A percentile compares a stretch with the other conserved stretches of the same genome.
phyloP scores from a whole-genome alignment of 768 basidiomycete species.

The Sarcomyxa edulis region DNA sequence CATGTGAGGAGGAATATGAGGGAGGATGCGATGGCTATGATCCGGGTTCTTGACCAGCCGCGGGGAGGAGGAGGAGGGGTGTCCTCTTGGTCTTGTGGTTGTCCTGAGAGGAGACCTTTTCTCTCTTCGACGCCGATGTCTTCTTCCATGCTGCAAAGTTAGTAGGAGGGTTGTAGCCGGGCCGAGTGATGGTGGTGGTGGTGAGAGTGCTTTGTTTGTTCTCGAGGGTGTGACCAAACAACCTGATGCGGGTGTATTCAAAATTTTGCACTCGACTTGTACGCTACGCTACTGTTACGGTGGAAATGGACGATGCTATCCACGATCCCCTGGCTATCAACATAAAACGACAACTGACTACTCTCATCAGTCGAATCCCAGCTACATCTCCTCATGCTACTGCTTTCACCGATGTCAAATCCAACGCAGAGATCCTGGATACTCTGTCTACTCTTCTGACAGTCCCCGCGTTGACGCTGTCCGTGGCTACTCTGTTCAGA shows the following conservation, averaged over 20 bases:
- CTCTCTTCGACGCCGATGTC: constrained; percentile 31
- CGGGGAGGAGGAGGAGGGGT: constrained; percentile 14
- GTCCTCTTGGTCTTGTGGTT: constrained; percentile 18
- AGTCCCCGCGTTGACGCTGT: constrained; percentile 54
- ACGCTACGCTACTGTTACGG: no score
- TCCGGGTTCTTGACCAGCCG: constrained; percentile 33
- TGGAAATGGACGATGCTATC: constrained; percentile 27
- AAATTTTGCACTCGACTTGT: no score
- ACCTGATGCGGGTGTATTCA: no score
- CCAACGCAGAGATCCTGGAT: constrained; percentile 39
- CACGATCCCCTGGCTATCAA: constrained; percentile 59
- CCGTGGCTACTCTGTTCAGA: constrained; percentile 61
- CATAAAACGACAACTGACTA: constrained; percentile 45
- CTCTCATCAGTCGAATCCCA: constrained; percentile 40
- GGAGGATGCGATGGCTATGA: constrained; percentile 28
- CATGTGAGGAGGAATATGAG: constrained; percentile 39
- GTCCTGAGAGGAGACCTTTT: constrained; percentile 30
- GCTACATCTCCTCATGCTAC: constrained; percentile 31
- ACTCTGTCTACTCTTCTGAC: constrained; percentile 58
- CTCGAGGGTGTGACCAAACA: no score
- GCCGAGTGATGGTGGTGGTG: no score
- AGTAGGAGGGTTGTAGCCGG: no score
- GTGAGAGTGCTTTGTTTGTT: no score
- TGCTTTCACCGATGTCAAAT: constrained; percentile 31
- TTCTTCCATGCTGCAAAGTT: no score